phyloP scores from a whole-genome alignment of 257 asterid species.

The Pogostemon cablin region DNA sequence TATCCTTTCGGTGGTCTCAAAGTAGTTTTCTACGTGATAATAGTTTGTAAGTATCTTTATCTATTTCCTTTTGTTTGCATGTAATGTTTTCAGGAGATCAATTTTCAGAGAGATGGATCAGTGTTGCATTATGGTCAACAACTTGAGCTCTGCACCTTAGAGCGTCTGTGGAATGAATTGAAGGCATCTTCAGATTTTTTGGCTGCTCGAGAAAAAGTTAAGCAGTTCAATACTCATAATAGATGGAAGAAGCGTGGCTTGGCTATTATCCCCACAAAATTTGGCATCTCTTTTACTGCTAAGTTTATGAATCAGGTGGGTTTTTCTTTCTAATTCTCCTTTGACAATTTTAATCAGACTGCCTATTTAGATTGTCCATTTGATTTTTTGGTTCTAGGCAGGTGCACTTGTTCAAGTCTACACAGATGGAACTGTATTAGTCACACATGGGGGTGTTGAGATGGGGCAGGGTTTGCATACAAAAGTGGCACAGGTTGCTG shows the following conservation, averaged over 20 bases:
- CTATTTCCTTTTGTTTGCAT: conserved; percentile 19
- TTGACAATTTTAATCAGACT: conserved; percentile 10
- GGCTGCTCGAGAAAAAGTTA: conserved; percentile 64
- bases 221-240: conserved; percentile 63
- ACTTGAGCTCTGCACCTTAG: conserved; percentile 68
- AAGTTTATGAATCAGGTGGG: conserved; percentile 94
- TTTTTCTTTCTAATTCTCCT: conserved; percentile 17
- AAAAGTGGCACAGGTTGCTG: conserved; percentile 96
- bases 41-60: conserved; percentile 2
- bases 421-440: conserved; percentile 97
- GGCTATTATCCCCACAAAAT: conserved; percentile 82
- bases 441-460: conserved; percentile 98
- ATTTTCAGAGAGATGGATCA: conserved; percentile 87
- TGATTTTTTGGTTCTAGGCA: conserved; percentile 55
- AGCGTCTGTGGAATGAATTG: conserved; percentile 80
- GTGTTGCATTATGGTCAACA: conserved; percentile 80
- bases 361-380: conserved; percentile 21
- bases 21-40: not conserved
- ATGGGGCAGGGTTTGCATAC: conserved; percentile 99
- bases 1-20: not conserved
- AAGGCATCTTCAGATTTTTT: conserved; percentile 58
- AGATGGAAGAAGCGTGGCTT: conserved; percentile 95
- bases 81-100: conserved; percentile 64
- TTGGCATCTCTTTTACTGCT: conserved; percentile 89
- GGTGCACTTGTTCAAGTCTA: conserved; percentile 98